Percentiles rank a stretch among this genome's conserved stretches.
phyloP scores from a whole-genome alignment of 805 yeast species.

The Nakazawaea sp. region DNA sequence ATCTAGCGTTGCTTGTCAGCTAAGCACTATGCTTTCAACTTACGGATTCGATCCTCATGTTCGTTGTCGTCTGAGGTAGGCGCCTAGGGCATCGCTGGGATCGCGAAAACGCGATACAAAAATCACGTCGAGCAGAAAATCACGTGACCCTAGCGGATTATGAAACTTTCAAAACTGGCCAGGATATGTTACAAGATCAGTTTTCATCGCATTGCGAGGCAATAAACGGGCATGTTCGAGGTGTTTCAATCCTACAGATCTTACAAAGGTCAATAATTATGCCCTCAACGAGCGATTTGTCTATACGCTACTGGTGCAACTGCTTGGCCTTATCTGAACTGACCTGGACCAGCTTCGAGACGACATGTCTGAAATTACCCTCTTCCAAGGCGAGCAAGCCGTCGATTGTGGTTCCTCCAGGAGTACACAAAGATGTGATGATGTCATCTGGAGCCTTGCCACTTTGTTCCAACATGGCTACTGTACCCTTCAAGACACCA shows the following conservation, averaged over 20 bases:
- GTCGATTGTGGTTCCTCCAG: constrained; percentile 10
- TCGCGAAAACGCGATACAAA: not conserved
- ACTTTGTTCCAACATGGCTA: constrained; percentile 2
- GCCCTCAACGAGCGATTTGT: not conserved
- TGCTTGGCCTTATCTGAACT: constrained; percentile 6
- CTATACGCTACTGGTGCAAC: not conserved
- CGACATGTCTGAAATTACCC: constrained; percentile 3
- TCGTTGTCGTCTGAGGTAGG: too few species aligned
- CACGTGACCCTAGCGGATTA: too few species aligned
- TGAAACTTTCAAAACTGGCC: too few species aligned
- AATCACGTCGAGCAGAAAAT: constrained; percentile 4
- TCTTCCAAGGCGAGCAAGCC: constrained; percentile 6
- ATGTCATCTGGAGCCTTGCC: constrained; percentile 3
- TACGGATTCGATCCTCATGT: not conserved
- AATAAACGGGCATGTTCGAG: too few species aligned
- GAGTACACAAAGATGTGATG: constrained; percentile 2
- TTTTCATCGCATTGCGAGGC: too few species aligned
- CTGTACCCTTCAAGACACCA: constrained; percentile 8
- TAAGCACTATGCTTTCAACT: constrained; percentile 11
- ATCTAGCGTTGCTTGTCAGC: too few species aligned
- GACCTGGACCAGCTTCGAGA: constrained; percentile 4
- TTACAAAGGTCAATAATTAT: too few species aligned
- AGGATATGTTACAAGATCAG: too few species aligned
- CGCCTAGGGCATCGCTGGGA: too few species aligned
- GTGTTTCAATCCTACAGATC: too few species aligned